Evolutionary conservation across 2,329 filamentous ascomycete genomes (phyloP), one percentile per base, ranked within the genome.

Genomic region (Clarireedia paspali): DNA sequence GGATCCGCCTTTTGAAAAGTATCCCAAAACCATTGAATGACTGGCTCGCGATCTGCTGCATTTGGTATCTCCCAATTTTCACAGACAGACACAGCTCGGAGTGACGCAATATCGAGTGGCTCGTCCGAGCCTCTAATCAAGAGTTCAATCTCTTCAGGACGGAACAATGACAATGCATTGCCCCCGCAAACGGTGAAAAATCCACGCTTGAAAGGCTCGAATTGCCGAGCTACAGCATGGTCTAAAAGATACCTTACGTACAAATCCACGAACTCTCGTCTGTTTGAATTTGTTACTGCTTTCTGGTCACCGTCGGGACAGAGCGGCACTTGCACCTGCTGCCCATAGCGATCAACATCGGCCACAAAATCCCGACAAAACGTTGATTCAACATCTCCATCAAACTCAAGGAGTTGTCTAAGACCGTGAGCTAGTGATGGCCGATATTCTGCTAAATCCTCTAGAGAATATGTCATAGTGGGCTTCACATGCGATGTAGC

Each of bases 131-230:
- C 91, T 51, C 91, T 80, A 5, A 96, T 81, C 0, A 96, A 78
- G 3, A 95, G 79, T 69, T 96, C 91, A 59, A 96, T 95, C 70
- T 96, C 91, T 68, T 96, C 91, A 0, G 91, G 87, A 15, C 89
- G 82, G 70, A 96, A 96, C 2, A 96, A 79, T 1, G 87, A 89
- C 38, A 96, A 76, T 0, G 91, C 91, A 67, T 94, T 95, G 38
- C 91, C 89, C 38, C 87, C 88, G 67, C 90, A 95, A 27, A 96
- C 89, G 0, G 88, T 95, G 70, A 90, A 96, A 71, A 96, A 96
- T 0, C 91, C 91, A 54, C 91, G 83, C 68, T 94, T 94, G 77
- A 96, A 96, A 0, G 91, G 91, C 68, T 95, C 90, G 62, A 95
- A 96, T 67, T 96, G 91, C 42, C 89, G 81, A 40, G 81, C 75